Evolutionary conservation across 495 filamentous ascomycete genomes (phyloP), one percentile per base, ranked within the genome.

Genomic region (Daldinia childiae): DNA sequence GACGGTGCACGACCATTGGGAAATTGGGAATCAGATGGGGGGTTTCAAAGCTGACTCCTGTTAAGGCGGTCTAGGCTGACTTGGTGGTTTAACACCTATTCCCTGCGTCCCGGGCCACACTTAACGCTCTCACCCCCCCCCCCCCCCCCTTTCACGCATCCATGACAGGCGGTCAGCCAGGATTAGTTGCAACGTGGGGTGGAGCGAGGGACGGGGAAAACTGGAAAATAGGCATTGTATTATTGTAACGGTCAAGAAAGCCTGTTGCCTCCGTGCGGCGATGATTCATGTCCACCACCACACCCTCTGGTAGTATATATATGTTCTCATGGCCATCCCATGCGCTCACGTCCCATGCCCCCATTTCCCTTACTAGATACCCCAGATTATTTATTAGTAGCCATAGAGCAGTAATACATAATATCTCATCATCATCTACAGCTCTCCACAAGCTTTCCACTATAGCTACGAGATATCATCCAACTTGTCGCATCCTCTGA

Each of bases 141-240:
- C 26, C 26, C 26, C 26, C 26, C 57, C 66, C 58, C 64, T 72
- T 63, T 62, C 57, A 60, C 62, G 73, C 74, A 73, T 65, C 67
- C 73, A 73, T 76, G 74, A 78, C 76, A 78, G 71, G 76, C 76
- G 76, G 76, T 78, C 76, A 74, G 74, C 65, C 72, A 57, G 76
- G 76, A 73, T 68, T 58, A 60, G 69, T 71, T 77, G 70, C 74
- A 72, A 76, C 73, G 75, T 74, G 72, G 75, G 72, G 75, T 32
- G 73, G 69, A 52, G 48, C 51, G 67, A 56, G 64, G 54, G 61
- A 62, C 32, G 29, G 62, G 66, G 66, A 27, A 69, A 72, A 71
- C 68, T 74, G 73, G 73, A 68, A 77, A 68, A 71, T 71, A 69
- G 54, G 56, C 58, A 57, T 69, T 74, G 74, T 48, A 48, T 43